Evolutionary conservation across 1,284 basidiomycete genomes (phyloP).

Genomic region (Trametes pubescens): DNA sequence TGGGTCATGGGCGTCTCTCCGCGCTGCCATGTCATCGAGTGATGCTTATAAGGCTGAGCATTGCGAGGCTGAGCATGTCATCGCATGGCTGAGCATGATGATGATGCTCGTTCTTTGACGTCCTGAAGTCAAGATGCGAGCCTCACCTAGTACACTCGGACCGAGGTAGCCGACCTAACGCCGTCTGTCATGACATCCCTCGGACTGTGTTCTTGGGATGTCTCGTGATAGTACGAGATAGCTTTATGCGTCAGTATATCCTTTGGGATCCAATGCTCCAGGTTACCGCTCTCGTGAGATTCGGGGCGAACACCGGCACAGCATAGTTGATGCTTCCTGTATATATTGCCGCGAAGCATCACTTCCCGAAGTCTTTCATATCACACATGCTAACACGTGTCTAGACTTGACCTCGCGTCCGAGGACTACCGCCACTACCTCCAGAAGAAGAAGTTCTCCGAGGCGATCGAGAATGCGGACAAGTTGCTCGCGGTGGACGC

Average conservation of each 20-base stretch:
- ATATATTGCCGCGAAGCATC: too few species aligned
- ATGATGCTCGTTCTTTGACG: neutral
- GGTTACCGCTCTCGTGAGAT: too few species aligned
- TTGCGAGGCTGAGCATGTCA: neutral
- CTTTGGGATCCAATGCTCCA: too few species aligned
- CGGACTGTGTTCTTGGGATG: too few species aligned
- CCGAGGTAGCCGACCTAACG: neutral
- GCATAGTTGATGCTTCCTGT: neutral
- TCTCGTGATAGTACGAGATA: too few species aligned
- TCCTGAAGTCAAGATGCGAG: neutral
- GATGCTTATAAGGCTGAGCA: neutral
- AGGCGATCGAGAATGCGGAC: slow-evolving; percentile 62
- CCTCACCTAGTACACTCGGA: neutral
- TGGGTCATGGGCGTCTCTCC: neutral
- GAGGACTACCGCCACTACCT: slow-evolving; percentile 68
- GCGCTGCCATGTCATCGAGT: neutral
- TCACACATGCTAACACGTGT: too few species aligned
- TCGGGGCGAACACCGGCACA: too few species aligned
- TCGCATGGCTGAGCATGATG: neutral
- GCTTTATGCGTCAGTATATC: too few species aligned
- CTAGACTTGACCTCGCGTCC: slow-evolving; percentile 67
- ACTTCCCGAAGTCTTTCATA: too few species aligned
- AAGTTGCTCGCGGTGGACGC: slow-evolving; percentile 79
- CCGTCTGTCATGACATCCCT: neutral
- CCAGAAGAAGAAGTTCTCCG: slow-evolving; percentile 72